A percentile compares a stretch with the other conserved stretches of the same genome.
Evolutionary conservation across 2,329 filamentous ascomycete species (phyloP).

Genomic region (Nemania sp.): DNA sequence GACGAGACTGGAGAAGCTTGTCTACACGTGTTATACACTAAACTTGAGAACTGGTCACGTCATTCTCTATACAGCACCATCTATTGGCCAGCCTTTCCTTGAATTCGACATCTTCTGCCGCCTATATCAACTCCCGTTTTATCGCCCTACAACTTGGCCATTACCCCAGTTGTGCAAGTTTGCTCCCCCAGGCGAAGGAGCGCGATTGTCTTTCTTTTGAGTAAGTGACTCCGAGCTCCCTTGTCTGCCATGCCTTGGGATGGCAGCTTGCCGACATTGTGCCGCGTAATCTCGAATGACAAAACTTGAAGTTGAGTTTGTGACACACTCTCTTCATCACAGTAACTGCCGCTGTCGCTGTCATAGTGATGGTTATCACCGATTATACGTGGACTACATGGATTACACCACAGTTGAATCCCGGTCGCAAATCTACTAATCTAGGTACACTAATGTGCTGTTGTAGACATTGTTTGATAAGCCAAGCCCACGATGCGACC

Average conservation of each 20-base stretch:
- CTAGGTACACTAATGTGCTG: too few relatives aligned
- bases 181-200: background rate
- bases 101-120: conserved; percentile 2
- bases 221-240: too few relatives aligned
- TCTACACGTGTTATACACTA: background rate
- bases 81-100: conserved; percentile 19
- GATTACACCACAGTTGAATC: background rate
- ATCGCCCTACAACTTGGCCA: conserved; percentile 4
- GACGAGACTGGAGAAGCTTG: too few relatives aligned
- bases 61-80: conserved; percentile 19
- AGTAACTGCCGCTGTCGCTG: background rate
- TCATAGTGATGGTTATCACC: background rate
- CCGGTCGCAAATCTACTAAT: background rate
- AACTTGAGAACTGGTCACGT: conserved; percentile 13
- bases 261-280: background rate
- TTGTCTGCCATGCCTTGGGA: background rate
- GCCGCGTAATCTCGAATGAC: background rate
- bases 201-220: too few relatives aligned
- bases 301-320: background rate
- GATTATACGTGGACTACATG: background rate
- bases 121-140: conserved; percentile 13
- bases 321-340: background rate
- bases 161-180: background rate
- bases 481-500: conserved; percentile 16
- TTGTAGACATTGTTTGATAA: conserved; percentile 5